Evolutionary conservation across 2,329 filamentous ascomycete genomes (phyloP).

Genomic region (Monosporascus sp.): DNA sequence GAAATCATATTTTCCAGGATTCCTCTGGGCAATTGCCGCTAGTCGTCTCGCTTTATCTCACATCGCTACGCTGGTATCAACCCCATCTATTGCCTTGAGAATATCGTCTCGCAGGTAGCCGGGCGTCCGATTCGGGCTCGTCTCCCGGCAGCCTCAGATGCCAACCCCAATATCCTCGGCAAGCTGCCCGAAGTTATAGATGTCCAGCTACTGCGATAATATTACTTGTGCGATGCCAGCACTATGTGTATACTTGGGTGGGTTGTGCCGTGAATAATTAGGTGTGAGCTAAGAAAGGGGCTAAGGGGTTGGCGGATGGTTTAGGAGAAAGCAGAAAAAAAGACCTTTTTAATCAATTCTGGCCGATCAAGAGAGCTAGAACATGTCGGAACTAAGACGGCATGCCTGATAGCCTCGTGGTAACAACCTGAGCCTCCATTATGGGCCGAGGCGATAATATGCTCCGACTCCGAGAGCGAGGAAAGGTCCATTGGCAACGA

Average conservation of each 20-base stretch:
- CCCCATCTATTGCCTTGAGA: conserved; percentile 5
- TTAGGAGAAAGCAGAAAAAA: too few species aligned
- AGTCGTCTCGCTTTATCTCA: conserved; percentile 5
- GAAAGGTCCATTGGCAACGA: conserved; percentile 12
- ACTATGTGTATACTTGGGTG: not conserved
- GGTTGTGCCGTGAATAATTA: not conserved
- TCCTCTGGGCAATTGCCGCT: conserved; percentile 1
- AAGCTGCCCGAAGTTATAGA: conserved; percentile 12
- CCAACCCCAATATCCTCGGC: conserved; percentile 11
- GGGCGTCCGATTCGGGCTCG: conserved; percentile 7
- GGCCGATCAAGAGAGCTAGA: not conserved
- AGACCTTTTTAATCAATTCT: not conserved
- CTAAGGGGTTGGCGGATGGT: too few species aligned
- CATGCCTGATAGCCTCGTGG: conserved; percentile 14
- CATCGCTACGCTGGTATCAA: not conserved
- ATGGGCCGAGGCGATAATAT: conserved; percentile 15
- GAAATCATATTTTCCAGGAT: conserved; percentile 9
- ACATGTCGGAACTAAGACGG: not conserved
- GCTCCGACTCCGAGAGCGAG: conserved; percentile 11
- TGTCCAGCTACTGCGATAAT: conserved; percentile 11
- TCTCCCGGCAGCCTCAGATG: conserved; percentile 8
- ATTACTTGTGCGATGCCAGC: conserved; percentile 11
- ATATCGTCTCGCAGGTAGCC: conserved; percentile 8
- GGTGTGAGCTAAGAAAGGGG: too few species aligned
- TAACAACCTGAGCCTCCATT: conserved; percentile 18